Conservation (phyloP, 2,329 filamentous ascomycete genomes). For the Aureobasidium sp. region DNA sequence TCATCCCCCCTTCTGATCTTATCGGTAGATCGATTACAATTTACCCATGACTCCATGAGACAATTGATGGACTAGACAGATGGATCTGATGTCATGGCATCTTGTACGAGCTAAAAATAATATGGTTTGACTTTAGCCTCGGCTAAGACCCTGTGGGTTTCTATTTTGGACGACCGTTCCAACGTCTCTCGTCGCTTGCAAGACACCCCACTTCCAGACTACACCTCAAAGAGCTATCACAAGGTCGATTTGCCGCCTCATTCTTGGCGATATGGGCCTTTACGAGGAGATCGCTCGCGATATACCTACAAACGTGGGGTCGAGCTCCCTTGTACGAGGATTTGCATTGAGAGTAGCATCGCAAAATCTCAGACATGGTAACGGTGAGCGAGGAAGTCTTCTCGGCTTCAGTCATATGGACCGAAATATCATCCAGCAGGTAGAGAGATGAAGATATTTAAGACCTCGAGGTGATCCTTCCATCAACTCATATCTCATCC, state of each 20-base stretch:
- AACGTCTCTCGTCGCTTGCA: neutral
- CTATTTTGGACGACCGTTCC: slow-evolving; percentile 5
- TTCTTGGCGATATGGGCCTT: neutral
- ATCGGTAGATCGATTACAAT: no score
- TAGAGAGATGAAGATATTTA: neutral
- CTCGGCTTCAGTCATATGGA: neutral
- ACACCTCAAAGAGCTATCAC: neutral
- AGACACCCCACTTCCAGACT: neutral
- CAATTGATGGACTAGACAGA: neutral
- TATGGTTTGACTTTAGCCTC: neutral
- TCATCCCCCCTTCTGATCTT: no score
- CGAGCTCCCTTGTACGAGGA: neutral
- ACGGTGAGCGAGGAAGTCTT: neutral
- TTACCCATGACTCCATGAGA: no score
- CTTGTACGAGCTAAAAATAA: neutral
- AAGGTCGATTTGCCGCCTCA: neutral
- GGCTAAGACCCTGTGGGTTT: neutral
- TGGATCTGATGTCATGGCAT: neutral
- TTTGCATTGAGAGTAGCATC: neutral
- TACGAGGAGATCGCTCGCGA: neutral
- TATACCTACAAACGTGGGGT: neutral
- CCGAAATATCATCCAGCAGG: neutral
- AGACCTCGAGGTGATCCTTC: neutral
- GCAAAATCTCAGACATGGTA: neutral
- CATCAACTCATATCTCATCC: neutral